phyloP scores from a whole-genome alignment of 169 alveolate genomes.

The Cardiosporidium cionae region DNA sequence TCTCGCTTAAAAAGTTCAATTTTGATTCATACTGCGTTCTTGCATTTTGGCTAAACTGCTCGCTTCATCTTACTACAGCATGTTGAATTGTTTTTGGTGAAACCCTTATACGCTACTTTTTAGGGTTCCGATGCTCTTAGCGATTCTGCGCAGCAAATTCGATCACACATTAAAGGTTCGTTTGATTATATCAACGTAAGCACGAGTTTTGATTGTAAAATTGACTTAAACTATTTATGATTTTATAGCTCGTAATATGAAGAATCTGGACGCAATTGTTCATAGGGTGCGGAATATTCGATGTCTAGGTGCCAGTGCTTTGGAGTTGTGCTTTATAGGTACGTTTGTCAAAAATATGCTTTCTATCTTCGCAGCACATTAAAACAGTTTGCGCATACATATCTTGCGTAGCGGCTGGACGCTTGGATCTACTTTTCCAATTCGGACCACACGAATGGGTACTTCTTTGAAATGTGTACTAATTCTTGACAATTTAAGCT shows the following conservation, averaged over 20 bases:
- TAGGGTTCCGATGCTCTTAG: too few species aligned
- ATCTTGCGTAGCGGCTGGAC: background rate
- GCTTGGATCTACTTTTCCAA: background rate
- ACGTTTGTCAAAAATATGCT: background rate
- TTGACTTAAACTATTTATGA: background rate
- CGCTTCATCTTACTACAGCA: too few species aligned
- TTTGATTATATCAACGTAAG: too few species aligned
- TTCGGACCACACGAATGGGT: background rate
- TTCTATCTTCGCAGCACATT: background rate
- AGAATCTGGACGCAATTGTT: background rate
- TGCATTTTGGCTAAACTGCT: too few species aligned
- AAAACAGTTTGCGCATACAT: background rate
- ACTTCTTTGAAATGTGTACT: background rate
- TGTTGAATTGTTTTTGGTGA: too few species aligned
- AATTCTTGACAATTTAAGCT: background rate
- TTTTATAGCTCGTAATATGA: background rate
- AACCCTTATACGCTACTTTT: too few species aligned
- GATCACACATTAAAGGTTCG: too few species aligned
- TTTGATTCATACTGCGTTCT: too few species aligned
- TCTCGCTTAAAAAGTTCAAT: too few species aligned
- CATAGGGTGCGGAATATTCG: background rate
- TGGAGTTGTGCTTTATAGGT: background rate
- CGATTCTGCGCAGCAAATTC: too few species aligned
- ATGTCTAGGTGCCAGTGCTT: background rate
- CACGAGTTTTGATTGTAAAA: too few species aligned